A percentile compares a stretch with the other conserved stretches of the same genome.
These are phyloP conservation scores for Fusarium dimerum DNA, from an alignment of 2,329 filamentous ascomycete species.

Conservation along the genomic window DNA sequence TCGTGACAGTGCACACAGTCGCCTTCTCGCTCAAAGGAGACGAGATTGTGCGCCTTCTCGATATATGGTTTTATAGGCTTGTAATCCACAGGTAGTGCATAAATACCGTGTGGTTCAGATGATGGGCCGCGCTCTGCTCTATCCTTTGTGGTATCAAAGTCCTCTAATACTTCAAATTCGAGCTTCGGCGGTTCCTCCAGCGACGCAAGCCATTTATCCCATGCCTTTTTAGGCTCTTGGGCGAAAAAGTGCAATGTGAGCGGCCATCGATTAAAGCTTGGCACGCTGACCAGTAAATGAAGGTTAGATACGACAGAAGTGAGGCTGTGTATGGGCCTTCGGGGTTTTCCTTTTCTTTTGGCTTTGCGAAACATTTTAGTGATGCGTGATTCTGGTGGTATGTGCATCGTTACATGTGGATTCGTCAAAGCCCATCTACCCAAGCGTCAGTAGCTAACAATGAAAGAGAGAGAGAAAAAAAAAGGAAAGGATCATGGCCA, in stretches of 20 bases:
- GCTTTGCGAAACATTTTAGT: conserved; percentile 47
- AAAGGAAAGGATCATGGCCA: neutral
- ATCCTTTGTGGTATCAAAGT: conserved; percentile 44
- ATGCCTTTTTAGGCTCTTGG: conserved; percentile 66
- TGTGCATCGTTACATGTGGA: conserved; percentile 77
- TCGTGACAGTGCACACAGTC: conserved; percentile 55
- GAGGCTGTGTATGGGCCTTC: conserved; percentile 60
- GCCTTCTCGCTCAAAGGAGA: conserved; percentile 58
- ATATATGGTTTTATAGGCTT: conserved; percentile 53
- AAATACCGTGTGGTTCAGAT: conserved; percentile 46
- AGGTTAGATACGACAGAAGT: conserved; percentile 75
- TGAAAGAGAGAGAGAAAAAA: neutral
- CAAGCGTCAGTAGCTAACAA: conserved; percentile 8
- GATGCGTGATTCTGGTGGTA: conserved; percentile 64
- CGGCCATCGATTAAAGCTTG: conserved; percentile 83
- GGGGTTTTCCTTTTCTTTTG: conserved; percentile 56
- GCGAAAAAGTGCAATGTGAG: conserved; percentile 78
- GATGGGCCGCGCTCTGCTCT: conserved; percentile 5
- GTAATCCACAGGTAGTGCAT: conserved; percentile 58
- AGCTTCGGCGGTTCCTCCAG: conserved; percentile 48
- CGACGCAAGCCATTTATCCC: conserved; percentile 60
- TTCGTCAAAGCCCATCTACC: conserved; percentile 89
- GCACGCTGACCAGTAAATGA: conserved; percentile 75
- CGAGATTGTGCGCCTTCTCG: conserved; percentile 54
- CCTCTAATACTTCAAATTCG: conserved; percentile 56